Conservation (phyloP, 2,329 filamentous ascomycete species). For the Amesomyces nigricolor region DNA sequence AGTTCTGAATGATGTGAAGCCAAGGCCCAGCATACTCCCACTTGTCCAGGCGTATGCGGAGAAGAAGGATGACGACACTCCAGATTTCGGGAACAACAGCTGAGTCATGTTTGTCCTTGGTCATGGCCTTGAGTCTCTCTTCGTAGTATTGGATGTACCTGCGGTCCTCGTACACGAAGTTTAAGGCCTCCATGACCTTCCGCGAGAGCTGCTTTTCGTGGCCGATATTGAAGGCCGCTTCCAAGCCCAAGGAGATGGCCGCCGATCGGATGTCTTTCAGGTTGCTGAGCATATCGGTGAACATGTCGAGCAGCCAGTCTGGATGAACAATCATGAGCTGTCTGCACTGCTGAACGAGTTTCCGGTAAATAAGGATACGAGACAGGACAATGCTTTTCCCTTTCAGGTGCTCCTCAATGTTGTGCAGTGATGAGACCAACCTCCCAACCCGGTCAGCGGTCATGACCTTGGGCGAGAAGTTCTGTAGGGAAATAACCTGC, state of each 20-base stretch:
- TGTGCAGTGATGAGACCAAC: conserved; percentile 64
- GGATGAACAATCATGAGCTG: conserved; percentile 63
- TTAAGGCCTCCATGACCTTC: conserved; percentile 59
- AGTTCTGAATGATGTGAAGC: conserved; percentile 72
- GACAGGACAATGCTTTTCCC: conserved; percentile 78
- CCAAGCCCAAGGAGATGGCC: conserved; percentile 68
- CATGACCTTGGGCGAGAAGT: conserved; percentile 70
- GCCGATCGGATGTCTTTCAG: conserved; percentile 69
- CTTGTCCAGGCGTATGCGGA: conserved; percentile 58
- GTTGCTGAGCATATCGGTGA: conserved; percentile 74
- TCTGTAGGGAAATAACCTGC: conserved; percentile 73
- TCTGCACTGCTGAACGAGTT: conserved; percentile 66
- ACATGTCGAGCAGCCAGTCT: conserved; percentile 77
- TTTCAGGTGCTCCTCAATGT: conserved; percentile 65
- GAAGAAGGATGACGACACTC: conserved; percentile 73
- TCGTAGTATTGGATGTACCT: conserved; percentile 67
- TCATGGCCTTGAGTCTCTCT: conserved; percentile 61
- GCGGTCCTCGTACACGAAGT: conserved; percentile 51
- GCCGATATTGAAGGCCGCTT: conserved; percentile 64
- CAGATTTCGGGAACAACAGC: conserved; percentile 78
- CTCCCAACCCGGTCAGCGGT: conserved; percentile 63
- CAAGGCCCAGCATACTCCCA: conserved; percentile 73
- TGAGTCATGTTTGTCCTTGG: conserved; percentile 56
- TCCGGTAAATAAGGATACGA: conserved; percentile 72
- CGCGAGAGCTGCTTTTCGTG: conserved; percentile 63